phyloP scores from a whole-genome alignment of 164 flowering plant genomes.

The Santalum album region DNA sequence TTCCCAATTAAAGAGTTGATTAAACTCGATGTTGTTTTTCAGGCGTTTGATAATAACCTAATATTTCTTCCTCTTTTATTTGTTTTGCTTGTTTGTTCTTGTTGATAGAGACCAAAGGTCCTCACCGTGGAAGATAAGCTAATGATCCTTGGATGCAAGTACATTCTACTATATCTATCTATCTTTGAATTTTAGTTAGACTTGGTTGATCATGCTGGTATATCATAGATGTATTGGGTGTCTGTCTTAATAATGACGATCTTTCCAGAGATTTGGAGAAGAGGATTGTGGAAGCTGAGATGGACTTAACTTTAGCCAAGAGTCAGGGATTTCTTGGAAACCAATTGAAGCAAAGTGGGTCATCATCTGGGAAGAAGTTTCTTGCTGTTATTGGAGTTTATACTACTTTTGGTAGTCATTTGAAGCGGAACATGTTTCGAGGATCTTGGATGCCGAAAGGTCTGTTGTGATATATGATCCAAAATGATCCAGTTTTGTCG shows the following conservation, averaged over 20 bases:
- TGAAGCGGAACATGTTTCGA: conserved; percentile 70
- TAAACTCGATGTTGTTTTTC: no score
- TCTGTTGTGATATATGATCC: conserved; percentile 15
- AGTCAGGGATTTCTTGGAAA: conserved; percentile 77
- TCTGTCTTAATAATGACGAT: background rate
- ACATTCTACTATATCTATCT: conserved; percentile 10
- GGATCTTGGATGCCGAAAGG: conserved; percentile 97
- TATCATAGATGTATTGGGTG: background rate
- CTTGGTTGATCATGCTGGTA: background rate
- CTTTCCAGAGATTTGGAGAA: conserved; percentile 71
- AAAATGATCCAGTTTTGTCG: no score
- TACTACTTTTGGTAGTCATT: conserved; percentile 88
- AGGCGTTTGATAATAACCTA: no score
- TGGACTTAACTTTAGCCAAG: conserved; percentile 89
- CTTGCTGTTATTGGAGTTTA: conserved; percentile 97
- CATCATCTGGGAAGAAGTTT: conserved; percentile 41
- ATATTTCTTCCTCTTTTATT: no score
- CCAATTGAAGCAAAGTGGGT: conserved; percentile 34
- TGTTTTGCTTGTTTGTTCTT: conserved; percentile 5
- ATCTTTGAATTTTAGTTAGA: background rate
- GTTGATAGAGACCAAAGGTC: conserved; percentile 63
- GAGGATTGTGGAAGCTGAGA: conserved; percentile 84
- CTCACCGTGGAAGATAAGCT: conserved; percentile 87
- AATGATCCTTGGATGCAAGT: conserved; percentile 85
- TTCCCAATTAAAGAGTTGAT: no score